These are phyloP conservation scores for Furculomyces boomerangus DNA, from an alignment of 371 early-diverging fungal species.

Conservation along the genomic window DNA sequence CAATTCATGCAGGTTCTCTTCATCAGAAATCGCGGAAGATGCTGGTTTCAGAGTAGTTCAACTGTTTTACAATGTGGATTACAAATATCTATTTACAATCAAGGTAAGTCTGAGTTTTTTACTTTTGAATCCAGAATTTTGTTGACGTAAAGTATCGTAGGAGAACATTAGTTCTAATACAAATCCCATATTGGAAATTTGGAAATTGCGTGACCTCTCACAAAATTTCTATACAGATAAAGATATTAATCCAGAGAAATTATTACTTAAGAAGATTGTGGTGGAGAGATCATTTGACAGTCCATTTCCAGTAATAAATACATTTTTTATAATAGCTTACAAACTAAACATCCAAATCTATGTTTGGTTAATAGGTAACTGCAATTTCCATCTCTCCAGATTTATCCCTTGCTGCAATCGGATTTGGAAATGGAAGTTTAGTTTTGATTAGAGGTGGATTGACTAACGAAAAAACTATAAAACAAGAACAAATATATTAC, in stretches of 20 bases:
- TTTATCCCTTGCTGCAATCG: conserved; percentile 72
- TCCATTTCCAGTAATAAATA: conserved; percentile 13
- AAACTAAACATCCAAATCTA: background rate
- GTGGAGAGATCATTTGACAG: conserved; percentile 10
- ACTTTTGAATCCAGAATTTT: background rate
- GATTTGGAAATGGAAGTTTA: conserved; percentile 76
- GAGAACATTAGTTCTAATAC: conserved; percentile 11
- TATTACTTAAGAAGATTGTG: conserved; percentile 27
- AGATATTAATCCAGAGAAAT: conserved; percentile 26
- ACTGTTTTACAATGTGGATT: background rate
- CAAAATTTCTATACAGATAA: conserved; percentile 18
- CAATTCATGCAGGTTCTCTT: background rate
- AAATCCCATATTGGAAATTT: conserved; percentile 45
- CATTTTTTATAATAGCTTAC: background rate
- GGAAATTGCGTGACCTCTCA: conserved; percentile 55
- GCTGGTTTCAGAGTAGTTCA: background rate
- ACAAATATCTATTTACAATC: background rate
- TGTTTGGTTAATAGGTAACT: conserved; percentile 43
- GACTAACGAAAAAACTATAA: conserved; percentile 50
- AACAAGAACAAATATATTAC: conserved; percentile 61
- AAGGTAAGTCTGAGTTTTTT: background rate
- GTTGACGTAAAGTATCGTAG: background rate
- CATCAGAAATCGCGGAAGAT: background rate
- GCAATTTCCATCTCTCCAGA: conserved; percentile 63
- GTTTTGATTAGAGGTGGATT: conserved; percentile 68